Evolutionary conservation across 1,139 yeast genomes (phyloP).

Genomic region (Saccharomyces pastorianus): DNA sequence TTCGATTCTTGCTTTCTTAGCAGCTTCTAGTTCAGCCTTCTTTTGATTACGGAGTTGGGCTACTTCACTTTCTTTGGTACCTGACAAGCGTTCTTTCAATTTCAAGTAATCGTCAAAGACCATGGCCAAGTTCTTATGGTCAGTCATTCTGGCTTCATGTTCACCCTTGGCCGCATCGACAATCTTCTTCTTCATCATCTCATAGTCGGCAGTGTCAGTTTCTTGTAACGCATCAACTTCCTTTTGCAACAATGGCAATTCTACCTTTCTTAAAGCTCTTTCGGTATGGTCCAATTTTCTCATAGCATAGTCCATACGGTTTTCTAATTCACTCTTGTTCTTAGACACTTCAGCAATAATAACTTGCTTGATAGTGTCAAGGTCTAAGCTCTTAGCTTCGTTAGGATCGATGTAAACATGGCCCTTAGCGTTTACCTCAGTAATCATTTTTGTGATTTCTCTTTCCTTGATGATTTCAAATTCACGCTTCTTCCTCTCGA

Average conservation of each 20-base stretch:
- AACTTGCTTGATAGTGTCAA: constrained; percentile 63
- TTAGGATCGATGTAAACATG: constrained; percentile 74
- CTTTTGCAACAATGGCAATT: constrained; percentile 63
- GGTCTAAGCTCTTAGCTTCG: constrained; percentile 68
- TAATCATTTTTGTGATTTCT: constrained; percentile 67
- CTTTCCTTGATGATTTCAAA: constrained; percentile 47
- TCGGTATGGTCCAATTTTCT: constrained; percentile 83
- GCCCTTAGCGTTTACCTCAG: constrained; percentile 88
- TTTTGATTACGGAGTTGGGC: constrained; percentile 47
- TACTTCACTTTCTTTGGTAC: constrained; percentile 42
- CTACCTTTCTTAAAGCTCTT: constrained; percentile 86
- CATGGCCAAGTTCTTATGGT: constrained; percentile 63
- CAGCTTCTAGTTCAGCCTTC: constrained; percentile 48
- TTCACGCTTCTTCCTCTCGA: constrained; percentile 74
- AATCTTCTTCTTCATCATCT: constrained; percentile 51
- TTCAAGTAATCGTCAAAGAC: constrained; percentile 56
- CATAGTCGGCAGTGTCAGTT: constrained; percentile 56
- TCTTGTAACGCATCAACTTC: constrained; percentile 68
- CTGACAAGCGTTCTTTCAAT: constrained; percentile 44
- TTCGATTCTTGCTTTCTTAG: constrained; percentile 61
- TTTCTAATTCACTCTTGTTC: constrained; percentile 74
- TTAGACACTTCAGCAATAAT: constrained; percentile 83
- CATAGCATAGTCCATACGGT: constrained; percentile 57
- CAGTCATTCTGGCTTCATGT: constrained; percentile 54
- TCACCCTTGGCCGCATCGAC: constrained; percentile 62